These are phyloP conservation scores for Handroanthus guayacan DNA, from an alignment of 257 asterid genomes.

Conservation along the genomic window DNA sequence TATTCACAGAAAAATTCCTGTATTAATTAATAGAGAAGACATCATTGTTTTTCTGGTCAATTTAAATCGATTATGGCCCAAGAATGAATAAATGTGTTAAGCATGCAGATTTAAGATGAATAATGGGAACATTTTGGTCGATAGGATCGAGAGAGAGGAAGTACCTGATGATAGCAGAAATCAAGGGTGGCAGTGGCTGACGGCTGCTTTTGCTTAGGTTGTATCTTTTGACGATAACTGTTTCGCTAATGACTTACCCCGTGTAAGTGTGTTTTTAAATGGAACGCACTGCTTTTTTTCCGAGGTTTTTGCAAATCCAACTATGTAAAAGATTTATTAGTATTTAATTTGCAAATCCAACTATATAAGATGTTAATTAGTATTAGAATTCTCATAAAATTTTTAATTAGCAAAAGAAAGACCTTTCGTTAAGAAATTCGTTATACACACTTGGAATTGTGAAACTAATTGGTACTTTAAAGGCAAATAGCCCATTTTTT, in stretches of 20 bases:
- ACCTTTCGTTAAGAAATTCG: too few relatives aligned
- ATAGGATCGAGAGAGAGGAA: background rate
- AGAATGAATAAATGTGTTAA: background rate
- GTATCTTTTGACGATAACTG: background rate
- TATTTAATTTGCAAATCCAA: too few relatives aligned
- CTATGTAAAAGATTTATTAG: too few relatives aligned
- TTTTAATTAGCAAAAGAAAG: too few relatives aligned
- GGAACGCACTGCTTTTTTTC: too few relatives aligned
- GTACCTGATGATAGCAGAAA: background rate
- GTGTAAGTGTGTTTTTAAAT: too few relatives aligned
- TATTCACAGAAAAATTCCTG: background rate
- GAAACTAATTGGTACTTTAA: too few relatives aligned
- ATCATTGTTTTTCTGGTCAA: background rate
- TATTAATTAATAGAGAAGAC: background rate
- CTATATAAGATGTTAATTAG: too few relatives aligned
- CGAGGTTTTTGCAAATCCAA: too few relatives aligned
- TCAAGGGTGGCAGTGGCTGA: background rate
- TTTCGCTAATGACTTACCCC: background rate
- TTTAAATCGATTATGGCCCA: background rate
- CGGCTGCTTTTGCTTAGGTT: slow-evolving; percentile 5
- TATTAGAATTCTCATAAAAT: too few relatives aligned
- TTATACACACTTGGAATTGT: too few relatives aligned
- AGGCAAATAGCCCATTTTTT: too few relatives aligned
- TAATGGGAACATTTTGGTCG: background rate
- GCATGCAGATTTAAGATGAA: background rate